Evolutionary conservation across 2,329 filamentous ascomycete genomes (phyloP).

Genomic region (Aspergillus ustus): DNA sequence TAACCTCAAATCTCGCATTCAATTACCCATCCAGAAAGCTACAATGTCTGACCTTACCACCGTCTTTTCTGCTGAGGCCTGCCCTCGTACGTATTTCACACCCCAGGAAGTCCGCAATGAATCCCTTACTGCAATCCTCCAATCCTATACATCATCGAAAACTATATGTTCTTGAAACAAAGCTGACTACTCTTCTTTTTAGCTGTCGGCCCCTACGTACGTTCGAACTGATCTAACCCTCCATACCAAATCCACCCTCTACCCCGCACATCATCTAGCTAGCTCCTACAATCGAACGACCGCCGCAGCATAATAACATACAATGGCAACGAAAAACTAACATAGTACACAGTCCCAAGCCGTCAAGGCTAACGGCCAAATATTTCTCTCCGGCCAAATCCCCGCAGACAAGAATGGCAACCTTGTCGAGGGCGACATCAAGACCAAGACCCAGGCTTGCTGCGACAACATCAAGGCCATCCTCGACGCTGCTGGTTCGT

Average conservation of each 20-base stretch:
- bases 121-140: background rate
- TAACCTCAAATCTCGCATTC: conserved; percentile 17
- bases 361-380: conserved; percentile 68
- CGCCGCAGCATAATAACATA: conserved; percentile 2
- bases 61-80: conserved; percentile 49
- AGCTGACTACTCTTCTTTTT: conserved; percentile 15
- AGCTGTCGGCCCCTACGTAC: conserved; percentile 52
- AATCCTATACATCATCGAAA: background rate
- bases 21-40: conserved; percentile 24
- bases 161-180: background rate
- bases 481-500: conserved; percentile 78
- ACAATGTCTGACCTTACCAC: conserved; percentile 46
- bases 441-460: conserved; percentile 71
- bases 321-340: conserved; percentile 3
- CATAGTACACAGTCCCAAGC: conserved; percentile 55
- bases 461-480: conserved; percentile 84
- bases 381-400: conserved; percentile 78
- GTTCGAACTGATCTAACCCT: conserved; percentile 17
- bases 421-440: conserved; percentile 67
- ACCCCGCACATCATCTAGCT: background rate
- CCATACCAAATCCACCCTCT: conserved; percentile 6
- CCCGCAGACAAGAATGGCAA: conserved; percentile 67
- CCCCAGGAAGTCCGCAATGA: background rate
- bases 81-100: conserved; percentile 46
- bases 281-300: conserved; percentile 6